A percentile compares a stretch with the other conserved stretches of the same genome.
phyloP scores from a whole-genome alignment of 1,139 yeast genomes.

The Yamadazyma triangularis region DNA sequence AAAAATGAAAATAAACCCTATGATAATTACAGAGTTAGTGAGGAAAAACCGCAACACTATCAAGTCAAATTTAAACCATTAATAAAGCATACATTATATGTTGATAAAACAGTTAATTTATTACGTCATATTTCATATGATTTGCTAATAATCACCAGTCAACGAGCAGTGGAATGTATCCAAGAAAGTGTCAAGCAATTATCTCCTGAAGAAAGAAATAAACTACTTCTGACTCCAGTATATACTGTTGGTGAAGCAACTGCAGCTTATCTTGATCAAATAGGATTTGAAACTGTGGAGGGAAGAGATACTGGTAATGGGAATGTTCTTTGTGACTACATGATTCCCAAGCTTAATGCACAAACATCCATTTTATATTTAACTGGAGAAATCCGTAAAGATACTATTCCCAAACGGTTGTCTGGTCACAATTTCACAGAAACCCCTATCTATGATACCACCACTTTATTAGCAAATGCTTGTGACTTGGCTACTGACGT shows the following conservation, averaged over 20 bases:
- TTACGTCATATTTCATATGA: conserved; percentile 1
- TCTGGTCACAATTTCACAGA: conserved; percentile 49
- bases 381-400: conserved; percentile 84
- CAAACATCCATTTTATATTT: conserved; percentile 59
- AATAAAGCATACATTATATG: background rate
- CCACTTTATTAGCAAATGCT: conserved; percentile 13
- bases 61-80: background rate
- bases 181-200: conserved; percentile 9
- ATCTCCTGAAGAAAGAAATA: conserved; percentile 13
- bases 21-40: conserved; percentile 12
- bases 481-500: conserved; percentile 3
- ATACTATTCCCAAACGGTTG: conserved; percentile 68
- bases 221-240: conserved; percentile 34
- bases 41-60: background rate
- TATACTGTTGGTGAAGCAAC: conserved; percentile 96
- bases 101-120: background rate
- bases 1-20: conserved; percentile 11
- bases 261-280: conserved; percentile 46
- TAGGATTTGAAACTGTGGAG: conserved; percentile 64
- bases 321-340: conserved; percentile 57
- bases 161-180: conserved; percentile 84
- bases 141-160: conserved; percentile 70
- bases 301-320: conserved; percentile 86
- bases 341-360: conserved; percentile 37
- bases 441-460: conserved; percentile 65